Evolutionary conservation across 495 filamentous ascomycete genomes (phyloP).

Genomic region (Neohortaea acidophila): DNA sequence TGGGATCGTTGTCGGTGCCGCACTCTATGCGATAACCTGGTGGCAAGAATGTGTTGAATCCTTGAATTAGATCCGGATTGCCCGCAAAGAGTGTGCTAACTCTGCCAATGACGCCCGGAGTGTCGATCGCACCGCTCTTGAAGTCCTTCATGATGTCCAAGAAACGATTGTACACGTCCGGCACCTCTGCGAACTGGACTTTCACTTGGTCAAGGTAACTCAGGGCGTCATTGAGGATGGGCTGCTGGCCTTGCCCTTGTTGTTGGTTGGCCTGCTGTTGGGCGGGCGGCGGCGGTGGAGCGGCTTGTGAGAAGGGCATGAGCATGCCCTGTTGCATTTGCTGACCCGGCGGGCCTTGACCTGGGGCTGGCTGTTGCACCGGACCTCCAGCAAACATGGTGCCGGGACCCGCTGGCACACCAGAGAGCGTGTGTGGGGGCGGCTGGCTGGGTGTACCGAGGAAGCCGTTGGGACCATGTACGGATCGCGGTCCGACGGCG

Average conservation of each 20-base stretch:
- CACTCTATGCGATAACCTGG: conserved; percentile 97
- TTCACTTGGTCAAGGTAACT: conserved; percentile 98
- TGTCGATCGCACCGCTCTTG: conserved; percentile 98
- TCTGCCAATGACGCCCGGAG: conserved; percentile 90
- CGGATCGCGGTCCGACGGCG: conserved; percentile 46
- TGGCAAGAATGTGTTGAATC: conserved; percentile 96
- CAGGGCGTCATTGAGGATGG: conserved; percentile 89
- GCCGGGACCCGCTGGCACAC: conserved; percentile 48
- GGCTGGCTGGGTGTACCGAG: conserved; percentile 50
- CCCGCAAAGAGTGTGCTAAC: conserved; percentile 95
- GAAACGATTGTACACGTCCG: conserved; percentile 96
- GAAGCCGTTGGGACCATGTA: conserved; percentile 77
- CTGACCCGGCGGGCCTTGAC: conserved; percentile 32
- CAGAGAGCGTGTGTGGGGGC: conserved; percentile 38
- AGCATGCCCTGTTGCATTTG: conserved; percentile 27
- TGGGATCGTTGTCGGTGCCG: conserved; percentile 76
- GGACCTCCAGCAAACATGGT: conserved; percentile 52
- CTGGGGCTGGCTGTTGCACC: conserved; percentile 46
- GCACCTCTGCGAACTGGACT: conserved; percentile 90
- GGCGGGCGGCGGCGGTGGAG: conserved; percentile 7
- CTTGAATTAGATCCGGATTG: conserved; percentile 91
- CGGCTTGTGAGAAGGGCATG: conserved; percentile 21
- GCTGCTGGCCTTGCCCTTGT: conserved; percentile 61
- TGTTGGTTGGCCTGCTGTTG: conserved; percentile 2
- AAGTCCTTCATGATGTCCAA: conserved; percentile 99